Evolutionary conservation across 148 eudicot species (phyloP).

Genomic region (Camellia granthamiana): DNA sequence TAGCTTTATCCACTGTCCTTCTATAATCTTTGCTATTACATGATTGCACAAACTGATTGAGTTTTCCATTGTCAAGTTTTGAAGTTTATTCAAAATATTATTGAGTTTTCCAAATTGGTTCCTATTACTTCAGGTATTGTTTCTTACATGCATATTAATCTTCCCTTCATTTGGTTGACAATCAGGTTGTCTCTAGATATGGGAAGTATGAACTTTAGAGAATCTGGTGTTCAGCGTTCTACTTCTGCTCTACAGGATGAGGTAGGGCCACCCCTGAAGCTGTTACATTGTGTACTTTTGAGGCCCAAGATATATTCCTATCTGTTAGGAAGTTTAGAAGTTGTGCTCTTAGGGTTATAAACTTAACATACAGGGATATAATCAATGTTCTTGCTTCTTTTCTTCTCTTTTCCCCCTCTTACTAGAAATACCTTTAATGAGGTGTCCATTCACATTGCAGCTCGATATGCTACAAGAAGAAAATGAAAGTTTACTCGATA

Average conservation of each 20-base stretch:
- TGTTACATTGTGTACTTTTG: neutral
- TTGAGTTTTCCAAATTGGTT: neutral
- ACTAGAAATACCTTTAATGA: neutral
- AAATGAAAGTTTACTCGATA: constrained; percentile 74
- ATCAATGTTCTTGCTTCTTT: neutral
- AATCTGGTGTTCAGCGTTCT: constrained; percentile 42
- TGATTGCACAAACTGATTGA: neutral
- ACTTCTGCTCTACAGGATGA: constrained; percentile 88
- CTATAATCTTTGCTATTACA: neutral
- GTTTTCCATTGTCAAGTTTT: neutral
- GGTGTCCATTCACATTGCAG: constrained; percentile 46
- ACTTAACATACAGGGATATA: too few species aligned
- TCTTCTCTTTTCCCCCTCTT: neutral
- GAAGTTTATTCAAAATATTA: neutral
- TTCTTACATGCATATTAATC: neutral
- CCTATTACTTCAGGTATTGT: neutral
- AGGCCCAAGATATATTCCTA: neutral
- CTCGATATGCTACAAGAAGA: constrained; percentile 97
- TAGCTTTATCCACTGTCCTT: neutral
- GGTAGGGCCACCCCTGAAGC: constrained; percentile 38
- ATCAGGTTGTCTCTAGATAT: constrained; percentile 77
- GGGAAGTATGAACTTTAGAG: constrained; percentile 74
- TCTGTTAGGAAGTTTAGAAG: constrained; percentile 8
- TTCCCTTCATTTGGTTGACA: constrained; percentile 7
- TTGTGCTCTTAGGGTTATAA: neutral